phyloP scores from a whole-genome alignment of 352 stramenopile species.

The Aphanomyces invadans region DNA sequence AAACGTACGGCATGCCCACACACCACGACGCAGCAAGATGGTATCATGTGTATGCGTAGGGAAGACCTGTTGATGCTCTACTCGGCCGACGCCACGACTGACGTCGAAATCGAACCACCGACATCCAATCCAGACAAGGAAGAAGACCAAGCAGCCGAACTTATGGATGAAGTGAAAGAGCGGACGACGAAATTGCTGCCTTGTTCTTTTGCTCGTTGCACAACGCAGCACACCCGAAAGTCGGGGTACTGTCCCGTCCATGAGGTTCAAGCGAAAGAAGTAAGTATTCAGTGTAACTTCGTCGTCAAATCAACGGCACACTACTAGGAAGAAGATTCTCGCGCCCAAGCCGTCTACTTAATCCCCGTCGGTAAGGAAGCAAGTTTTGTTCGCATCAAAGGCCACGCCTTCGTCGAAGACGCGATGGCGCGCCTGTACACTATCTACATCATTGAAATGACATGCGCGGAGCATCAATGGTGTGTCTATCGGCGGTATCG shows the following conservation, averaged over 20 bases:
- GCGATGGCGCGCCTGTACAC: slow-evolving; percentile 66
- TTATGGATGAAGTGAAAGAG: slow-evolving; percentile 6
- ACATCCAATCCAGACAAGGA: slow-evolving; percentile 34
- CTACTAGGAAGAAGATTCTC: slow-evolving; percentile 54
- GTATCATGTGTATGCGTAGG: not conserved
- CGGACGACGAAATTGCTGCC: slow-evolving; percentile 12
- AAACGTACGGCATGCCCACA: slow-evolving; percentile 8
- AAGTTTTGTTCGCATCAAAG: slow-evolving; percentile 69
- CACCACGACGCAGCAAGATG: not conserved
- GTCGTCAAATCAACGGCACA: too few relatives aligned
- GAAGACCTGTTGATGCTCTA: slow-evolving; percentile 60
- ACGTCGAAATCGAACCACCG: slow-evolving; percentile 67
- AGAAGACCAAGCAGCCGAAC: slow-evolving; percentile 32
- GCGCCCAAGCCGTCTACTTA: slow-evolving; percentile 68
- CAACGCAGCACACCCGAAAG: slow-evolving; percentile 48
- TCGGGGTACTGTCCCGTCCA: slow-evolving; percentile 70
- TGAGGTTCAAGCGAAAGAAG: slow-evolving; percentile 70
- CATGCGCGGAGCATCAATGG: slow-evolving; percentile 66
- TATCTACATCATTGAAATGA: slow-evolving; percentile 72
- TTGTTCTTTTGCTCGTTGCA: slow-evolving; percentile 50
- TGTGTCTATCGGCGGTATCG: slow-evolving; percentile 79
- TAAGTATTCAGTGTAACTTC: not conserved
- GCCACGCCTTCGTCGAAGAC: slow-evolving; percentile 71
- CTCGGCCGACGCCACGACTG: slow-evolving; percentile 65
- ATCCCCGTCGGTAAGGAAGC: slow-evolving; percentile 57